These are phyloP conservation scores for Aspergillus cejpii DNA, from an alignment of 2,329 filamentous ascomycete species.

Conservation along the genomic window DNA sequence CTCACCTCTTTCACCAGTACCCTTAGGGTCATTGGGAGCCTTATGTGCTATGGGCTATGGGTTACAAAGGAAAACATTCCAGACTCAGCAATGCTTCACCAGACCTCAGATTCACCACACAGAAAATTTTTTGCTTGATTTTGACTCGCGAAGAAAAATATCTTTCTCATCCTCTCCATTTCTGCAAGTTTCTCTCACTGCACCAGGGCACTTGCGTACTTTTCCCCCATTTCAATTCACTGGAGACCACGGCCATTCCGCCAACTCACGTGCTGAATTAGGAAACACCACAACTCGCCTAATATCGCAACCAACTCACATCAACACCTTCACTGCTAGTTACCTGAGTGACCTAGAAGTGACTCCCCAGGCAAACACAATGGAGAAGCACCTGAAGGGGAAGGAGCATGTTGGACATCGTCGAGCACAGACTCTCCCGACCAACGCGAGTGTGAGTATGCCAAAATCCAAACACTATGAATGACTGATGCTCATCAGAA, in stretches of 20 bases:
- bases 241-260: neutral
- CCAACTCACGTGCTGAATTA: neutral
- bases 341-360: neutral
- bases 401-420: neutral
- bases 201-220: neutral
- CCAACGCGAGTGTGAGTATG: neutral
- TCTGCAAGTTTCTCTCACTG: neutral
- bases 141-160: neutral
- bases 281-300: neutral
- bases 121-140: neutral
- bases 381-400: neutral
- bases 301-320: neutral
- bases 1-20: neutral
- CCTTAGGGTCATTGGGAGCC: neutral
- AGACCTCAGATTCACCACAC: neutral
- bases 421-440: neutral
- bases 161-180: neutral
- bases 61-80: neutral
- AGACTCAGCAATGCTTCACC: neutral
- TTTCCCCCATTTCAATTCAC: neutral
- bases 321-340: neutral
- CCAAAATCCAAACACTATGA: neutral
- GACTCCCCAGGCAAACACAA: neutral
- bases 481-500: neutral
- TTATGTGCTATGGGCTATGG: neutral